Conservation (phyloP, 768 basidiomycete genomes). For the Agrocybe chaxingu region DNA sequence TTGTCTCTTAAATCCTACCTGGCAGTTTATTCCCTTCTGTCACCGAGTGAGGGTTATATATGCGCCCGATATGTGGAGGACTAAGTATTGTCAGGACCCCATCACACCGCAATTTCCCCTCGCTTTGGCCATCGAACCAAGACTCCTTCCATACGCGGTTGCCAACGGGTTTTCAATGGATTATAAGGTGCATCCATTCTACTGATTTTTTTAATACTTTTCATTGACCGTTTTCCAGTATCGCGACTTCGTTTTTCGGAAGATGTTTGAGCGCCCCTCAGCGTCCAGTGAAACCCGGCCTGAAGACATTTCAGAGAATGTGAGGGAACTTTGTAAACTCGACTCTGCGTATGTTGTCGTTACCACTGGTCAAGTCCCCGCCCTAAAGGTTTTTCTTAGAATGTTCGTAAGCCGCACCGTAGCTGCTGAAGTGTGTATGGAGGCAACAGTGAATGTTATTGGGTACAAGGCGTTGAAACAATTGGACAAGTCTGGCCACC, state of each 20-base stretch:
- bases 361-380: conserved; percentile 2
- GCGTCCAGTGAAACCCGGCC: conserved; percentile 47
- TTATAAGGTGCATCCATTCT: conserved; percentile 48
- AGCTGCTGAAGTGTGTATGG: conserved; percentile 83
- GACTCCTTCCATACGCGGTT: conserved; percentile 66
- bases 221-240: conserved; percentile 42
- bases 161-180: conserved; percentile 80
- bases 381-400: conserved; percentile 30
- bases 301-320: conserved; percentile 66
- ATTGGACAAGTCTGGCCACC: conserved; percentile 59
- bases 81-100: conserved; percentile 51
- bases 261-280: conserved; percentile 71
- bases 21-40: conserved; percentile 76
- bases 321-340: conserved; percentile 67
- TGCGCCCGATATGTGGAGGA: conserved; percentile 9
- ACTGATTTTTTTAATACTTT: background rate
- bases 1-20: conserved; percentile 12
- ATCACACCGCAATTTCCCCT: conserved; percentile 77
- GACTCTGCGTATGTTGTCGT: conserved; percentile 54
- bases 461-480: conserved; percentile 68
- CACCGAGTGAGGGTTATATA: conserved; percentile 46
- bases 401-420: conserved; percentile 84
- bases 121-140: conserved; percentile 73
- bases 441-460: conserved; percentile 66
- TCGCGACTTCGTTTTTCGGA: conserved; percentile 83